Conservation (phyloP, 2,329 filamentous ascomycete species). For the Colletotrichum cereale region DNA sequence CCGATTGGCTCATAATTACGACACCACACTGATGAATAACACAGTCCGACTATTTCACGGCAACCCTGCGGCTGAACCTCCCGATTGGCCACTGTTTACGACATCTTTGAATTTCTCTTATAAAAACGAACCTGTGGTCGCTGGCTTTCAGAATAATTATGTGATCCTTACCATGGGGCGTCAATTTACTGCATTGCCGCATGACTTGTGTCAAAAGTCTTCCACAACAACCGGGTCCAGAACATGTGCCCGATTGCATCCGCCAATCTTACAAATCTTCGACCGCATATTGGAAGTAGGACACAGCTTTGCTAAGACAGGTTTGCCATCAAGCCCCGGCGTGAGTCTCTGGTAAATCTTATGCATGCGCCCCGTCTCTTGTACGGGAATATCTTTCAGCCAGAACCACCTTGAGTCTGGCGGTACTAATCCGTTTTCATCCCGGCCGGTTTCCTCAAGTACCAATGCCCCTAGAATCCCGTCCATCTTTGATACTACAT, state of each 20-base stretch:
- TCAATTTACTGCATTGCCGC: background rate
- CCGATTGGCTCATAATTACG: conserved; percentile 21
- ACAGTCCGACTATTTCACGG: background rate
- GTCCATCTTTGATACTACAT: conserved; percentile 27
- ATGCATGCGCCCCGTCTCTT: background rate
- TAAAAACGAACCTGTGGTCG: background rate
- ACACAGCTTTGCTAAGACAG: conserved; percentile 4
- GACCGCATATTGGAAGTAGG: conserved; percentile 10
- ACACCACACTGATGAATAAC: background rate
- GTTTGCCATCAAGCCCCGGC: conserved; percentile 2
- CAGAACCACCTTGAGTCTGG: conserved; percentile 37
- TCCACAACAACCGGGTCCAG: conserved; percentile 2
- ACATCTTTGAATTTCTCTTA: background rate
- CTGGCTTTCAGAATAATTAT: background rate
- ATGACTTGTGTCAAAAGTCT: background rate
- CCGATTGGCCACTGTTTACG: conserved; percentile 3
- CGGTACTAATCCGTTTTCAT: conserved; percentile 26
- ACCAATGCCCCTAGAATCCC: conserved; percentile 35
- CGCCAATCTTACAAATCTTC: conserved; percentile 9
- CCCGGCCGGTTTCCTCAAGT: conserved; percentile 39
- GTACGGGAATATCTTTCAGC: conserved; percentile 8
- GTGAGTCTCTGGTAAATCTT: conserved; percentile 16
- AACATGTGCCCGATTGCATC: background rate
- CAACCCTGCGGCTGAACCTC: background rate
- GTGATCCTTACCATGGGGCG: background rate